A percentile compares a stretch with the other conserved stretches of the same genome.
Conservation (phyloP, 192 early-diverging fungal species). For the Allomyces macrogynus region DNA sequence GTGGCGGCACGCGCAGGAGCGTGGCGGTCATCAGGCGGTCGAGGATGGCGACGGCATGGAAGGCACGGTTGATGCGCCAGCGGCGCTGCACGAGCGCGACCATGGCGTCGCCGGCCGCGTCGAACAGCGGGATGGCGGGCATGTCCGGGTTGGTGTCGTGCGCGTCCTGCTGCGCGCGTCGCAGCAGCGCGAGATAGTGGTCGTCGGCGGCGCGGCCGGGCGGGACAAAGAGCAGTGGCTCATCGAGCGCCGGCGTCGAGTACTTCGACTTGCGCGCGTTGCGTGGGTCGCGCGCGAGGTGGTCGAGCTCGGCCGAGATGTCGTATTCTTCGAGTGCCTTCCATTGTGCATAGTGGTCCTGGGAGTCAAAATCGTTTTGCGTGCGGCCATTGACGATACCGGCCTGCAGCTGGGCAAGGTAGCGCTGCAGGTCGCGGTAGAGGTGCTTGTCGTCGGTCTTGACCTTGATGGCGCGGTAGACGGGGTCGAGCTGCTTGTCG, state of each 20-base stretch:
- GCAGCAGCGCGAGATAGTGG: no score
- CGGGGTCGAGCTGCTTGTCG: background rate
- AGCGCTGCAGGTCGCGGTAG: background rate
- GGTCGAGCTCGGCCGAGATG: background rate
- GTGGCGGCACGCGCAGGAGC: background rate
- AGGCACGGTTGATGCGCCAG: background rate
- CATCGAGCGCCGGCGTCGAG: background rate
- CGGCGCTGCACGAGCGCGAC: background rate
- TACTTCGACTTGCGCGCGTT: background rate
- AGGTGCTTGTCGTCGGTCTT: background rate
- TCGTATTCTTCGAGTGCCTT: background rate
- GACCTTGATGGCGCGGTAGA: background rate
- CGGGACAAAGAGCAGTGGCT: background rate
- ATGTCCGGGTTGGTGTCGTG: no score
- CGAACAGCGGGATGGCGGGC: no score
- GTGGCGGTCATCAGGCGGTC: background rate
- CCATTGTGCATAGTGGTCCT: background rate
- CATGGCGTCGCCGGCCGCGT: no score
- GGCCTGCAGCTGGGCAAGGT: background rate
- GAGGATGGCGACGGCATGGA: background rate
- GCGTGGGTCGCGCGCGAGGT: background rate
- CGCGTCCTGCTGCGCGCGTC: no score
- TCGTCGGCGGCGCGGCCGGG: background rate
- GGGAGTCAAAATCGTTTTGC: background rate
- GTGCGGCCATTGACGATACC: background rate